Evolutionary conservation across 345 rosid species (phyloP).

Genomic region (Linum lewisii): DNA sequence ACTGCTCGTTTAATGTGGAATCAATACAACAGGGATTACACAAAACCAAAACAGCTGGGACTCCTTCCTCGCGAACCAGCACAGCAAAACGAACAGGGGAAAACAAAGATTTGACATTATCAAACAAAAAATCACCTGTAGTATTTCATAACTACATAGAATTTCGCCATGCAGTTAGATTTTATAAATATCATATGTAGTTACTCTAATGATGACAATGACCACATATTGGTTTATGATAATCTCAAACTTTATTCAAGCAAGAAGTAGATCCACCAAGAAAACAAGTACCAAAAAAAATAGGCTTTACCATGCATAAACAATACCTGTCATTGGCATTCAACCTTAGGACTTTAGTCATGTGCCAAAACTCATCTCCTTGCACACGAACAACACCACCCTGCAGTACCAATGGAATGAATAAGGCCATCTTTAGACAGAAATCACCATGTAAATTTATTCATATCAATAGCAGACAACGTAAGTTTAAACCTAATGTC

Average conservation of each 20-base stretch:
- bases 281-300: neutral
- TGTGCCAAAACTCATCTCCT: constrained; percentile 85
- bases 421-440: neutral
- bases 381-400: constrained; percentile 60
- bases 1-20: too few species aligned
- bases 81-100: too few species aligned
- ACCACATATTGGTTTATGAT: neutral
- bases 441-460: neutral
- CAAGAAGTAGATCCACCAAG: neutral
- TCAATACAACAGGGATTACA: too few species aligned
- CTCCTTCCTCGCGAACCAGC: too few species aligned
- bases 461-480: neutral
- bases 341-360: constrained; percentile 70
- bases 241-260: neutral
- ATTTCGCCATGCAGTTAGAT: too few species aligned
- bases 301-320: neutral
- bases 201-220: neutral
- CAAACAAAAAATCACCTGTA: too few species aligned
- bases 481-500: neutral
- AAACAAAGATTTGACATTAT: too few species aligned
- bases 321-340: constrained; percentile 43
- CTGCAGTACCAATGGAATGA: constrained; percentile 23
- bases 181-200: too few species aligned
- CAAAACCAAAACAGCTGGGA: too few species aligned
- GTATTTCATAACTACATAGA: too few species aligned